Evolutionary conservation across 2,329 filamentous ascomycete genomes (phyloP), one percentile per base, ranked within the genome.

Genomic region (Arachnopeziza araneosa): DNA sequence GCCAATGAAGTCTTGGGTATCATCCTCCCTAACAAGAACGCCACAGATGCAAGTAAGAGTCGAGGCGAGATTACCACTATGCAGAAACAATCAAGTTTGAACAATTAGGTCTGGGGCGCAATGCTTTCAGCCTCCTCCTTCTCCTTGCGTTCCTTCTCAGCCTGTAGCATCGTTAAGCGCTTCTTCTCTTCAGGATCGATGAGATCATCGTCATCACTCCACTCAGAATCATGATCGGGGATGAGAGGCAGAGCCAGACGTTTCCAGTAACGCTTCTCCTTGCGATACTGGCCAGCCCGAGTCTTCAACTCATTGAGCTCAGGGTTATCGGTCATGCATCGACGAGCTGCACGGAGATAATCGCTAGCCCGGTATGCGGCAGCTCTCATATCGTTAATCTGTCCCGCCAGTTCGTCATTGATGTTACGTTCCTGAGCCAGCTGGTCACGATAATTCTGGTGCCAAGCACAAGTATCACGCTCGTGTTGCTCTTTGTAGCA

Each of bases 231-330:
- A 50, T 85, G 80, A 24, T 86, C 83, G 9, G 79, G 74, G 48
- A 87, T 72, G 59, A 83, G 78, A 10, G 83, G 83, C 79, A 87
- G 81, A 17, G 85, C 85, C 77, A 87, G 79, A 50, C 85, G 77
- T 74, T 87, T 87, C 85, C 84, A 88, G 72, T 85, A 86, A 1
- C 85, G 77, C 57, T 86, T 69, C 72, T 87, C 83, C 70, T 86
- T 83, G 3, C 81, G 78, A 51, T 76, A 72, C 6, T 81, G 79
- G 55, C 77, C 78, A 54, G 80, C 78, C 49, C 83, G 77, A 2
- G 85, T 79, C 4, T 78, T 76, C 30, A 78, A 75, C 59, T 84
- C 78, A 76, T 83, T 82, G 22, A 80, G 76, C 48, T 75, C 74
- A 64, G 80, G 77, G 61, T 86, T 78, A 64, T 84, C 83, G 64